These are phyloP conservation scores for Alternaria brassicae DNA, from an alignment of 2,329 filamentous ascomycete species.

Conservation along the genomic window DNA sequence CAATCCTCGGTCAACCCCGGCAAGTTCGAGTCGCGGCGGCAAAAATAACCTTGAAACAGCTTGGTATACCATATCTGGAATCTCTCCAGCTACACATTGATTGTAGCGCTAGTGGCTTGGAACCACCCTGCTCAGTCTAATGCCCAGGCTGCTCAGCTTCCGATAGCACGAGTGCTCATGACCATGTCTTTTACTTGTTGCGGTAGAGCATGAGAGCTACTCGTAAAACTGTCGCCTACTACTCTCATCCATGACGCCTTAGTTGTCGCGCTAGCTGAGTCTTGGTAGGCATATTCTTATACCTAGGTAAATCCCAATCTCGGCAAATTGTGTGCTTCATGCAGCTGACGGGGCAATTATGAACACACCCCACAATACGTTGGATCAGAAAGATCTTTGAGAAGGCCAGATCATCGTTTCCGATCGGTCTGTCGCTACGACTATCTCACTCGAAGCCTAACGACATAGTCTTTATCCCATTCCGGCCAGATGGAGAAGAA, in stretches of 20 bases:
- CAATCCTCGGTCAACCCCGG: slow-evolving; percentile 8
- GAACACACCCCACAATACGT: neutral
- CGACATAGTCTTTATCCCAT: neutral
- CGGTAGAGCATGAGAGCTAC: neutral
- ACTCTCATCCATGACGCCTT: neutral
- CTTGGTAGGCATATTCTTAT: neutral
- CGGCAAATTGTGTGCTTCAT: neutral
- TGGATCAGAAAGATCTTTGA: neutral
- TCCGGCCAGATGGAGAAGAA: neutral
- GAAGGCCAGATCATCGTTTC: neutral
- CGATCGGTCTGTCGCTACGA: neutral
- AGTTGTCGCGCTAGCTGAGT: neutral
- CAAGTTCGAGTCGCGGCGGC: neutral
- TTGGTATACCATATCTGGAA: slow-evolving; percentile 30
- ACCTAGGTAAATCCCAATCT: neutral
- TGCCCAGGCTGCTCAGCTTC: neutral
- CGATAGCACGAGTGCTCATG: neutral
- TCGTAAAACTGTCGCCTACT: neutral
- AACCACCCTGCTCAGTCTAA: slow-evolving; percentile 2
- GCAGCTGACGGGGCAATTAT: neutral
- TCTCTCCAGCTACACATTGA: slow-evolving; percentile 17
- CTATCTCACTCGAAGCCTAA: neutral
- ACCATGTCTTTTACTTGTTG: neutral
- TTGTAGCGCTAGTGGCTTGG: slow-evolving; percentile 34
- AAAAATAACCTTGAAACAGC: slow-evolving; percentile 7